Evolutionary conservation across 345 rosid species (phyloP), one percentile per base, ranked within the genome.

Genomic region (Corchorus capsularis): DNA sequence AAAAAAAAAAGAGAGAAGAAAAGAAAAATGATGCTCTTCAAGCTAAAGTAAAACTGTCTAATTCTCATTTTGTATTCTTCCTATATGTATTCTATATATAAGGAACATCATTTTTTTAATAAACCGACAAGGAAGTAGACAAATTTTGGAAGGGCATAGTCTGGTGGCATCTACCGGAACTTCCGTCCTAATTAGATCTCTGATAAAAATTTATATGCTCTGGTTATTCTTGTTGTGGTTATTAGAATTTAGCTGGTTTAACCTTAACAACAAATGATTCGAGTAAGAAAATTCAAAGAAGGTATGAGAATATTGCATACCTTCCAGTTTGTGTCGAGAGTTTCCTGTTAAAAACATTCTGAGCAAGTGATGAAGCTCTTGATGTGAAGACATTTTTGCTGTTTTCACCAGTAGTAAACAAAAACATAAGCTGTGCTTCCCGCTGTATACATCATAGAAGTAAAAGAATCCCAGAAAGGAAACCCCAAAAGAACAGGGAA

Each of bases 351-450:
- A 54, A 54, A 55, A 53, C 3, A 6, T 34, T 55, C 63, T 55
- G 74, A 55, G 50, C 34, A 55, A 71, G 50, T 55, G 63, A 71
- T 55, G 63, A 71, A 39, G 62, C 63, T 71, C 63, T 41, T 55
- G 35, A 71, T 55, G n/a, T n/a, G 13, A 41, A 54, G 52, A 43
- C 50, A 55, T 35, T 71, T 54, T 3, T 55, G 34, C 27, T 71
- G 63, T 39, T 71, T 54, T 27, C 22, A 43, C 62, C 62, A 71
- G 20, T 37, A 39, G 5, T 17, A 71, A 13, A 55, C 32, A 54
- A 54, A 37, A 39, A 12, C 5, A 55, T 41, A 37, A 69, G 46
- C 39, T 68, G 43, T 4, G 15, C n/a, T 19, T 65, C 49, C 47
- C 35, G 13, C n/a, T 14, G 54, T 63, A 8, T 37, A 2, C 12